phyloP scores from a whole-genome alignment of 768 basidiomycete species.

The Kwoniella newhampshirensis region DNA sequence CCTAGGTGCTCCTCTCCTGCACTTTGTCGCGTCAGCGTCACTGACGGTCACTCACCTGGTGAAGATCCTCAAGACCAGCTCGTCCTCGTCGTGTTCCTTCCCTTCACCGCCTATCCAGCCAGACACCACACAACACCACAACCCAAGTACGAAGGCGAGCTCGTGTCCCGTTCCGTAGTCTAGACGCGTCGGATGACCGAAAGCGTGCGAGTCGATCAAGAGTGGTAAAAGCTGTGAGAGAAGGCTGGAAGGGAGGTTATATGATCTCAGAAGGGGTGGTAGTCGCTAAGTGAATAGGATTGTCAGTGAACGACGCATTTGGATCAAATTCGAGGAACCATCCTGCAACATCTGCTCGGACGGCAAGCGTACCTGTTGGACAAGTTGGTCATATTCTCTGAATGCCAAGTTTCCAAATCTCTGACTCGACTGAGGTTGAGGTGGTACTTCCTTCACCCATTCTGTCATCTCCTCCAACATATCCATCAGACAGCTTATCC shows the following conservation, averaged over 20 bases:
- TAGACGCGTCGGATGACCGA: constrained; percentile 85
- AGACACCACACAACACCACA: constrained; percentile 54
- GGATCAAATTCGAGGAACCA: background rate
- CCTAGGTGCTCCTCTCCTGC: background rate
- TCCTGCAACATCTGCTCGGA: background rate
- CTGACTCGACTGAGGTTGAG: constrained; percentile 65
- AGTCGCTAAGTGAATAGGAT: constrained; percentile 53
- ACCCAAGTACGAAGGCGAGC: constrained; percentile 76
- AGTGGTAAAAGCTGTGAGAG: constrained; percentile 74
- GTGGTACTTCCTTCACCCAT: constrained; percentile 82
- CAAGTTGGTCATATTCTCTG: constrained; percentile 72
- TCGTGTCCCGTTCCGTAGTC: constrained; percentile 99
- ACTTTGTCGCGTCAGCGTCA: background rate
- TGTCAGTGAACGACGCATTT: background rate
- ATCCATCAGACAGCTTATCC: constrained; percentile 55
- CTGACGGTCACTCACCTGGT: constrained; percentile 30
- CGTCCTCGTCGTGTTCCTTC: constrained; percentile 46
- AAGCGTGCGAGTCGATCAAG: constrained; percentile 64
- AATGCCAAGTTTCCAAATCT: constrained; percentile 92
- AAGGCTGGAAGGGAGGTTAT: constrained; percentile 56
- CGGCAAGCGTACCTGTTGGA: constrained; percentile 64
- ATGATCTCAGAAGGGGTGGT: constrained; percentile 58
- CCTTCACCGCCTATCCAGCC: constrained; percentile 39
- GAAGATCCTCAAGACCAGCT: constrained; percentile 50
- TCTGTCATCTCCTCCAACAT: constrained; percentile 67